A percentile compares a stretch with the other conserved stretches of the same genome.
Evolutionary conservation across 1,139 yeast species (phyloP).

Genomic region (Suhomyces bribrorum): DNA sequence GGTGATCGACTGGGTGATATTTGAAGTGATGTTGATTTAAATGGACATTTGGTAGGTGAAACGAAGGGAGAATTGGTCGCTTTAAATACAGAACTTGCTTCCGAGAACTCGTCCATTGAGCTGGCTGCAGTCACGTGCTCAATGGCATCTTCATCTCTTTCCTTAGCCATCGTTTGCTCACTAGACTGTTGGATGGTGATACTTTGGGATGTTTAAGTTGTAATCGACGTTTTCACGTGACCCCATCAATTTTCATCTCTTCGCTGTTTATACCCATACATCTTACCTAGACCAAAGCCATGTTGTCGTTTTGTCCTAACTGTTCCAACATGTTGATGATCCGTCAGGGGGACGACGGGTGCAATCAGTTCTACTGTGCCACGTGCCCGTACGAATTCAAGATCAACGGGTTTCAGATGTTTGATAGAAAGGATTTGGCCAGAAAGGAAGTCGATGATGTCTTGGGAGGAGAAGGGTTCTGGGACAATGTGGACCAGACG

Average conservation of each 20-base stretch:
- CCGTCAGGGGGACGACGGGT: conserved; percentile 43
- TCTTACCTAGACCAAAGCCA: conserved; percentile 22
- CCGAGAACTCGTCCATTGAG: too few species aligned
- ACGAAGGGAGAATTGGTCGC: not conserved
- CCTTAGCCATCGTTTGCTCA: not conserved
- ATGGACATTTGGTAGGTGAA: conserved; percentile 1
- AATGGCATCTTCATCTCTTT: conserved; percentile 1
- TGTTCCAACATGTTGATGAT: conserved; percentile 85
- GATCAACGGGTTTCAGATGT: conserved; percentile 78
- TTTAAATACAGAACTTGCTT: too few species aligned
- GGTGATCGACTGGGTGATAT: conserved; percentile 4
- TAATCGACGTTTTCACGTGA: not conserved
- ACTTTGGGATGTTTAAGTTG: too few species aligned
- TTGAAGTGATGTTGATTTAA: not conserved
- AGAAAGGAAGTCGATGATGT: conserved; percentile 95
- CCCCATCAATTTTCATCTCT: not conserved
- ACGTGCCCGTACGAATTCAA: conserved; percentile 96
- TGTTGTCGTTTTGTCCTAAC: conserved; percentile 93
- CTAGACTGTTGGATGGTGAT: too few species aligned
- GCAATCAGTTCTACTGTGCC: conserved; percentile 72
- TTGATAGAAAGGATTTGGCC: conserved; percentile 77
- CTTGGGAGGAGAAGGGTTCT: conserved; percentile 94
- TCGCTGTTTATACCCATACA: not conserved
- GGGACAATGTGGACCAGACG: conserved; percentile 97
- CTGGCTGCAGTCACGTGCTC: too few species aligned